These are phyloP conservation scores for Quercus lobata DNA, from an alignment of 331 rosid genomes.

Conservation along the genomic window DNA sequence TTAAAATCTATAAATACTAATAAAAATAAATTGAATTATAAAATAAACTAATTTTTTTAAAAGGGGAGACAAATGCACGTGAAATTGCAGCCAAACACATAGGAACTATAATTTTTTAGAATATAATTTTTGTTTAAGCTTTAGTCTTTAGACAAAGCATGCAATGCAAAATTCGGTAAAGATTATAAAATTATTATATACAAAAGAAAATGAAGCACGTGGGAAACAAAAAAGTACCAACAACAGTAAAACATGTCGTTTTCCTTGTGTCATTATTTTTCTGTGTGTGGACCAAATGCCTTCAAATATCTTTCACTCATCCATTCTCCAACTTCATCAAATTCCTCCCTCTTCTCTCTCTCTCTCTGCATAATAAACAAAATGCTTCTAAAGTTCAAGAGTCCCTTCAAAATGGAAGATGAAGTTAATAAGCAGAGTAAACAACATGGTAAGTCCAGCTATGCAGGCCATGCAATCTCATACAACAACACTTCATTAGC, in stretches of 20 bases:
- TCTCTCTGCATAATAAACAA: not conserved
- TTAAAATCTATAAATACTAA: fast-evolving
- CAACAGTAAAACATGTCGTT: not conserved
- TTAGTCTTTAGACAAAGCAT: too few relatives aligned
- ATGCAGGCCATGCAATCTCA: slow-evolving; percentile 6
- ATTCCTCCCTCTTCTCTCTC: not conserved
- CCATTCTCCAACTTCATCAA: slow-evolving; percentile 7
- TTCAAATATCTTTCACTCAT: slow-evolving; percentile 41
- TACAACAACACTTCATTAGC: slow-evolving; percentile 10
- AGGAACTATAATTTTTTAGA: too few relatives aligned
- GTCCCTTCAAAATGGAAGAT: slow-evolving; percentile 25
- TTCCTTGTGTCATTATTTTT: not conserved
- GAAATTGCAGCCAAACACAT: too few relatives aligned
- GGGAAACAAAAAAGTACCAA: not conserved
- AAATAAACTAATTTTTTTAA: too few relatives aligned
- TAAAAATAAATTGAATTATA: too few relatives aligned
- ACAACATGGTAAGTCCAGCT: not conserved
- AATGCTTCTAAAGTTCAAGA: slow-evolving; percentile 36
- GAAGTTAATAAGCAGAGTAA: slow-evolving; percentile 14
- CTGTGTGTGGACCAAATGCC: not conserved
- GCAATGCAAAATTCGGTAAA: not conserved
- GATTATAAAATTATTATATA: too few relatives aligned
- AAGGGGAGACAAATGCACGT: fast-evolving
- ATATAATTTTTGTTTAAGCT: too few relatives aligned
- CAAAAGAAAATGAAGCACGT: not conserved